Base-by-base conservation (phyloP, 2,329 filamentous ascomycete genomes). In the Atkinsonella hypoxylon region DNA sequence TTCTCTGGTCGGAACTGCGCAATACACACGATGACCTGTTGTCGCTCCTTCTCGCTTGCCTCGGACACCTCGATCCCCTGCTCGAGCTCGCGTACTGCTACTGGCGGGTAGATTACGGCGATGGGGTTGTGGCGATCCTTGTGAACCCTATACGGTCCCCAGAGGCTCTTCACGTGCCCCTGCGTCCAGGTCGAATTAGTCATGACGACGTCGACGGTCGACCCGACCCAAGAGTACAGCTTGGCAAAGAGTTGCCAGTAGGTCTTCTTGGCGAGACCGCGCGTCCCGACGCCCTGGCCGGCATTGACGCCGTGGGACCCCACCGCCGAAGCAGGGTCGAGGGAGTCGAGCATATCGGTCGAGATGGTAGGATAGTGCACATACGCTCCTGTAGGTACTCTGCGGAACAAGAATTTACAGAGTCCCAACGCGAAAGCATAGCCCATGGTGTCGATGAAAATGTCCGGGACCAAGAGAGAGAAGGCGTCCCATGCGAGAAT, bases 361-460 rank as follows among this genome's bases (percentile, higher is more conserved):
- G 90, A 96, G 49, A 98, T 98, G 51, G 91, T 97, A 1, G 93
- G 93, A 64, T 97, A 98, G 70, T 98, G 93, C 1, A 97, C 90
- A 63, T 98, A 98, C 48, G 93, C 90, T 44, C 81, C 89, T 0
- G 89, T 96, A 0, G 91, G 87, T 1, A 96, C 78, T 36, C 71
- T 67, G 0, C 79, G 85, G 63, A 97, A 97, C 22, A 97, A 74
- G 55, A 86, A 77, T 63, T 89, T 93, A 66, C 77, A 86, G 3
- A 96, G 74, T 9, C 87, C 89, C 11, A 95, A 78, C 0, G 87
- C 79, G 64, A 97, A 98, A 26, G 91, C 89, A 62, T 96, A 98
- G 55, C 93, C 93, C 90, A 98, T 96, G 2, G 93, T 98, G 63
- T 98, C 93, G 59, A 98, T 76, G 64, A 97, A 95, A 48, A 97